Evolutionary conservation across 768 basidiomycete species (phyloP).

Genomic region (Coprinopsis marcescibilis): DNA sequence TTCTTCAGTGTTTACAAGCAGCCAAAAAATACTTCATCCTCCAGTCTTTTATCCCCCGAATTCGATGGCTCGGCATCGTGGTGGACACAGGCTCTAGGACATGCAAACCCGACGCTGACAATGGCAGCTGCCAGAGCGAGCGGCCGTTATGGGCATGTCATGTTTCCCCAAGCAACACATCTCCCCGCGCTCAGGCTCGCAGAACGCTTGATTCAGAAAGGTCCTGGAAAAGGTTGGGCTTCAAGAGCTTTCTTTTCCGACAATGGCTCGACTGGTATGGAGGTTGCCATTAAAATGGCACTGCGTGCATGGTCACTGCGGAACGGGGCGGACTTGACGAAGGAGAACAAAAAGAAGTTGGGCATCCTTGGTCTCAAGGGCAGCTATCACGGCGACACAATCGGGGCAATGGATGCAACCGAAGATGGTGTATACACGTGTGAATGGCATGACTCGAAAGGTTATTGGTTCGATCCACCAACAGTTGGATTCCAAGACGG

Average conservation of each 20-base stretch:
- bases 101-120: conserved; percentile 68
- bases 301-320: conserved; percentile 57
- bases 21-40: conserved; percentile 8
- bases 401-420: conserved; percentile 94
- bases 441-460: conserved; percentile 93
- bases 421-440: conserved; percentile 90
- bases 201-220: conserved; percentile 65
- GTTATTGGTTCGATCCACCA: conserved; percentile 92
- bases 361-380: conserved; percentile 85
- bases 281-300: conserved; percentile 98
- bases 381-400: conserved; percentile 97
- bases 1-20: conserved; percentile 67
- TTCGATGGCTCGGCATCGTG: conserved; percentile 94
- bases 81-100: conserved; percentile 96
- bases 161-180: conserved; percentile 88
- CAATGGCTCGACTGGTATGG: conserved; percentile 94
- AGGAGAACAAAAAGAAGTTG: conserved; percentile 41
- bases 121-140: conserved; percentile 86
- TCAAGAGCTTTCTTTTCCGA: conserved; percentile 89
- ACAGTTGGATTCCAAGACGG: conserved; percentile 66
- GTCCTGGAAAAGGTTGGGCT: conserved; percentile 90
- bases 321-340: conserved; percentile 27
- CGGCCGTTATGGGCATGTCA: conserved; percentile 94
- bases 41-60: conserved; percentile 42
- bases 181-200: conserved; percentile 80